Evolutionary conservation across 2,329 filamentous ascomycete species (phyloP), one percentile per base, ranked within the genome.

Genomic region (Aspergillus niger): DNA sequence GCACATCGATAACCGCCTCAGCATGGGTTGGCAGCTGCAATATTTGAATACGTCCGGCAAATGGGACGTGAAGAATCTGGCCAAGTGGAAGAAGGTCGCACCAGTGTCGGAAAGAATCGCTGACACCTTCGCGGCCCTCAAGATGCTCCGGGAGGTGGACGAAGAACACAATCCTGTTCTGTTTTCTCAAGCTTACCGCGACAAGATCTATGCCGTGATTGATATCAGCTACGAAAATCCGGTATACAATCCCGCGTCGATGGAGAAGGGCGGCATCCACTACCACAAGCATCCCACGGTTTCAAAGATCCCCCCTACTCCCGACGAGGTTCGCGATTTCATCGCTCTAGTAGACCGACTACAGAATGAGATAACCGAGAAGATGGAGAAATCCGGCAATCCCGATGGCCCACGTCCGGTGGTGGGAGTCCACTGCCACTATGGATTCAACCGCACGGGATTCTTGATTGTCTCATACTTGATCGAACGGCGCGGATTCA

Each of bases 61-160:
- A 78, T 98, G 94, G 94, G 94, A 97, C 71, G 92, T 98, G 67
- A 98, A 98, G 79, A 98, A 98, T 70, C 82, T 97, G 10, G 87
- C 85, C 61, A 98, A 98, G 73, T 98, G 94, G 94, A 85, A 91
- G 74, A 87, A 86, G 17, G 90, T 96, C 0, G 77, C 81, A 1
- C 90, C 92, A 0, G 91, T 96, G 1, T 96, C 91, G 0, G 83
- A 85, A 1, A 87, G 89, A 3, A 95, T 98, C 61, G 91, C 85
- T 0, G 86, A 86, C 13, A 81, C 92, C 4, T 97, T 97, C 73
- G 87, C 91, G 26, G 93, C 92, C 2, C 90, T 97, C 84, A 97
- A 98, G 77, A 98, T 95, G 0, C 83, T 98, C 20, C 87, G 94
- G 36, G 92, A 97, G 75, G 90, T 92, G 1, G 94, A 98, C 70